Evolutionary conservation across 106 monocot species (phyloP), one percentile per base, ranked within the genome.

Genomic region (Vanilla planifolia): DNA sequence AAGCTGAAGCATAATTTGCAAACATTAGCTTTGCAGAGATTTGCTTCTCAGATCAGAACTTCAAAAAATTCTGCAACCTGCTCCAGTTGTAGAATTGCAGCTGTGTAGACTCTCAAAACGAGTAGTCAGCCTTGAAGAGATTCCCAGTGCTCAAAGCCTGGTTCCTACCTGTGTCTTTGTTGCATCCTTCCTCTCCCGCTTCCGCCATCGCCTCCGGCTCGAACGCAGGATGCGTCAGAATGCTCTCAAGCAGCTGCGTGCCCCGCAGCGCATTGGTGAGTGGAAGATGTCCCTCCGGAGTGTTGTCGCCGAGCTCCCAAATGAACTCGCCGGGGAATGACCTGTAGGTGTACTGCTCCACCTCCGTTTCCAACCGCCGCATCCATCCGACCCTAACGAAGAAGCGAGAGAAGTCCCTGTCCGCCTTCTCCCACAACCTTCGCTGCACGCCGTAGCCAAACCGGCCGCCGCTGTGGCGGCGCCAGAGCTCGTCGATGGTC

Each of bases 221-320:
- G 28, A 96, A 96, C 0, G 96, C 90, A 8, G 87, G 96, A 60
- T 96, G 96, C 0, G 60, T 87, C 6, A 96, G 42, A 8, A 96
- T 81, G 59, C 71, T 67, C 0, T 27, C 37, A n/a, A 96, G 71
- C 19, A 96, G 64, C 72, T 91, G 96, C 10, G 96, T 90, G 57
- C 96, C 96, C 30, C 91, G 66, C 15, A 96, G 71, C 21, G 96
- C 96, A 56, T 91, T 96, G n/a, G 96, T 96, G 29, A 96, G 71
- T 0, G 96, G 96, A 13, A 96, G 74, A 68, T 96, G 96, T 0
- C 91, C 96, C 46, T 79, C 83, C n/a, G 96, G 96, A 13, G 76
- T 68, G 16, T 57, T 75, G 1, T 79, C 88, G 16, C 65, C 70
- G 62, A 90, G 61, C 71, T 84, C 76, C 92, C 92, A 92, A 0